Base-by-base conservation (phyloP, 768 basidiomycete genomes). In the Psilocybe tampanensis region DNA sequence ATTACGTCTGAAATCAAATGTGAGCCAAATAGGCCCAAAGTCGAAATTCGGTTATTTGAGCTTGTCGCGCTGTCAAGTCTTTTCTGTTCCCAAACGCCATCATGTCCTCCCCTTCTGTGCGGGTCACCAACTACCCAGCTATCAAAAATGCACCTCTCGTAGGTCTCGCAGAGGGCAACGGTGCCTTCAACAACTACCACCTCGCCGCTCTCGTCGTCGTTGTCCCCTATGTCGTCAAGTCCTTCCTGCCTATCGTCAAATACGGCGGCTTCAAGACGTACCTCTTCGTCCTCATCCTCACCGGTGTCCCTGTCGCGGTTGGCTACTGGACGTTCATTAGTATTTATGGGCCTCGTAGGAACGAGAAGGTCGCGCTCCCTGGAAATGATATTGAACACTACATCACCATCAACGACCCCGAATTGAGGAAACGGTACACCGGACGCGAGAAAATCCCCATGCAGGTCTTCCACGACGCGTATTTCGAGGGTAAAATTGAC, bases 401-500 rank as follows among this genome's bases (percentile, higher is more conserved):
- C 71, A 90, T 98, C 68, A 89, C 87, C 44, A 89, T 98, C 76
- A 88, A 92, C 58, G 94, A 96, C 76, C 73, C 77, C 0, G 89
- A 87, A 57, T 82, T 98, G 69, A 91, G 86, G 77, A 79, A 80
- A 26, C 78, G 85, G 57, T 98, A 95, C 76, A 74, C 84, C 29
- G 89, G 87, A 61, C 91, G 88, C 74, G 84, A 86, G 64, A 98
- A 97, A 75, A 98, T 99, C 56, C 95, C 95, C 50, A 95, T 97
- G 89, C 96, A 99, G 75, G 76, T 91, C 63, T 96, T 97, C 81
- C 89, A 98, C 69, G 97, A 99, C 78, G 92, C 94, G 60, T 98
- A 90, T 76, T 98, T 99, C 70, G 94, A 95, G 48, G 89, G 89
- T 47, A 98, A 98, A 76, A 85, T 95, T 59, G 95, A 98, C 54